A percentile compares a stretch with the other conserved stretches of the same genome.
phyloP scores from a whole-genome alignment of 2,329 filamentous ascomycete genomes.

The Massarina eburnea region DNA sequence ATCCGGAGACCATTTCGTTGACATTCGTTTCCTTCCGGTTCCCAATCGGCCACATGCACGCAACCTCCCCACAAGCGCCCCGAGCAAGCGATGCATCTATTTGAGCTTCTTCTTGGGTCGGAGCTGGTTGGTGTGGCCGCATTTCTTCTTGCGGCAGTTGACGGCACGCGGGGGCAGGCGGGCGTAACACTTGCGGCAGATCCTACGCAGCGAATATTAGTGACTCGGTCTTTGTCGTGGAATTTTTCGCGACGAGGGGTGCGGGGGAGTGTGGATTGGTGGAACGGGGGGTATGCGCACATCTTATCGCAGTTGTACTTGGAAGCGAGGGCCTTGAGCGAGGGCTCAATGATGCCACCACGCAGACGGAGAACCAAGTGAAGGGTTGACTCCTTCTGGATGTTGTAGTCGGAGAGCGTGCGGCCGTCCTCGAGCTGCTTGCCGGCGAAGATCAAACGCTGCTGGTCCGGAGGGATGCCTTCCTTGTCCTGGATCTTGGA shows the following conservation, averaged over 20 bases:
- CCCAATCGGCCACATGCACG: conserved; percentile 1
- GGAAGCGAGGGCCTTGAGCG: conserved; percentile 94
- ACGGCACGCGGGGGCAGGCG: conserved; percentile 97
- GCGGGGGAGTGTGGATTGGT: not conserved
- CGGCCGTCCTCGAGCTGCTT: conserved; percentile 99
- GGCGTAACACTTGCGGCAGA: conserved; percentile 99
- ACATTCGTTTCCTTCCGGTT: conserved; percentile 26
- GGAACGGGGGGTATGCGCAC: conserved; percentile 41
- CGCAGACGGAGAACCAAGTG: conserved; percentile 98
- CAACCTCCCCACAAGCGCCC: conserved; percentile 25
- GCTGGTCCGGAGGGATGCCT: conserved; percentile 96
- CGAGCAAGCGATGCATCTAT: conserved; percentile 57
- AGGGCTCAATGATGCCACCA: conserved; percentile 97
- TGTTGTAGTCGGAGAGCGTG: conserved; percentile 97
- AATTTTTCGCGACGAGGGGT: not conserved
- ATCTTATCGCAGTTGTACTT: conserved; percentile 99
- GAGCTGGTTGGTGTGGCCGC: conserved; percentile 99
- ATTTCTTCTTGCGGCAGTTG: conserved; percentile 99
- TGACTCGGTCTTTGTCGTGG: not conserved
- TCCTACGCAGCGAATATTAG: conserved; percentile 43
- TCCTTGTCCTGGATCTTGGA: conserved; percentile 99
- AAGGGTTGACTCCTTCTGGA: conserved; percentile 99
- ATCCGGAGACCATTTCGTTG: conserved; percentile 26
- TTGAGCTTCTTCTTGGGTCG: conserved; percentile 99
- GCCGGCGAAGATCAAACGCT: conserved; percentile 97